Percentiles rank a stretch among this genome's conserved stretches.
Evolutionary conservation across 306 rosid genomes (phyloP).

Genomic region (Nissolia schottii): DNA sequence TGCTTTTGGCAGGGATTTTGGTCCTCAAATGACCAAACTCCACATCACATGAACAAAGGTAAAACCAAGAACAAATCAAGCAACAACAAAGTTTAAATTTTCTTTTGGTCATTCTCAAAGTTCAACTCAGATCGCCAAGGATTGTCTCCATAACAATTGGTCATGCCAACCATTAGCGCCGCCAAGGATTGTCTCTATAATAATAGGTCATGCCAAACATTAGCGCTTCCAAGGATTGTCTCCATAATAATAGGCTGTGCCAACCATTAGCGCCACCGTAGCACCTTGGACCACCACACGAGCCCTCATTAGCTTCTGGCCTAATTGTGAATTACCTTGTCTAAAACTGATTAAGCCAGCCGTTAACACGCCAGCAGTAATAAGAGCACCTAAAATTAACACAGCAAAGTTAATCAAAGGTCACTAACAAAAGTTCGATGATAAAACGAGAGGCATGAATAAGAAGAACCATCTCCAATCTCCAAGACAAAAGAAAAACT

Average conservation of each 20-base stretch:
- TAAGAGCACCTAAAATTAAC: conserved; percentile 61
- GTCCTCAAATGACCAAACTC: conserved; percentile 23
- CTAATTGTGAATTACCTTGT: conserved; percentile 77
- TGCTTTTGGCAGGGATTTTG: not conserved
- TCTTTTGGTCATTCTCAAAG: not conserved
- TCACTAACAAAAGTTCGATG: not conserved
- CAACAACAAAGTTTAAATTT: not conserved
- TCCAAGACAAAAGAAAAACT: not conserved
- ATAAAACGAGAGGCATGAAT: not conserved
- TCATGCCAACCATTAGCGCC: conserved; percentile 87
- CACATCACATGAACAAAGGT: not conserved
- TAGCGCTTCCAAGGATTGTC: conserved; percentile 89
- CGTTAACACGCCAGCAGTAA: conserved; percentile 83
- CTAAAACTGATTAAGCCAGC: conserved; percentile 86
- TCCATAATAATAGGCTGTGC: conserved; percentile 79
- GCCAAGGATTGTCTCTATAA: conserved; percentile 82
- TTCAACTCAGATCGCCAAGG: conserved; percentile 60
- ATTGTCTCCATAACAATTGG: conserved; percentile 76
- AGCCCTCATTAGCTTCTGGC: conserved; percentile 91
- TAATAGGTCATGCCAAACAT: conserved; percentile 88
- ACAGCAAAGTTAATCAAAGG: not conserved
- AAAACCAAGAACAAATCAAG: conserved; percentile 1
- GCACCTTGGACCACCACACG: conserved; percentile 91
- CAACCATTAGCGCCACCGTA: conserved; percentile 89
- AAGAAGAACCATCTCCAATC: conserved; percentile 1